A percentile compares a stretch with the other conserved stretches of the same genome.
phyloP scores from a whole-genome alignment of 192 early-diverging fungal species.

The Pilaira anomala region DNA sequence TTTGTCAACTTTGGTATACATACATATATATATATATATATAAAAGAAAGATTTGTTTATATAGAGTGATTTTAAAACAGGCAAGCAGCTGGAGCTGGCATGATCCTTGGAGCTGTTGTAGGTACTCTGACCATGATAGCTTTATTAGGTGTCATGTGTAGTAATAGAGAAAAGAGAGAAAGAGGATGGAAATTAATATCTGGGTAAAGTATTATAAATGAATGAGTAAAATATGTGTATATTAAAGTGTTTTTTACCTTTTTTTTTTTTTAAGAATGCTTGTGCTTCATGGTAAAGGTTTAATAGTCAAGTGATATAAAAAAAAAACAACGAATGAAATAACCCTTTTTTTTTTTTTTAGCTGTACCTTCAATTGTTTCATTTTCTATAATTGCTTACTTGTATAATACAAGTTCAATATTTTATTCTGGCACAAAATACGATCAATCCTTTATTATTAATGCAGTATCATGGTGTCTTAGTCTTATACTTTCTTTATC shows the following conservation, averaged over 20 bases:
- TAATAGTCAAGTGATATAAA: too few species aligned
- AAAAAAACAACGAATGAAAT: neutral
- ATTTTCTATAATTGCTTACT: conserved; percentile 22
- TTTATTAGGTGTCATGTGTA: conserved; percentile 23
- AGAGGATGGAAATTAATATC: conserved; percentile 29
- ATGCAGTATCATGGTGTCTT: conserved; percentile 21
- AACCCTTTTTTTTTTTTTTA: conserved; percentile 7
- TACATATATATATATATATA: too few species aligned
- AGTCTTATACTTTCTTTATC: conserved; percentile 16
- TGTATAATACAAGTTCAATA: conserved; percentile 18
- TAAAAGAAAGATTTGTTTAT: too few species aligned
- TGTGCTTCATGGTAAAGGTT: conserved; percentile 19
- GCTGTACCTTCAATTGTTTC: conserved; percentile 22
- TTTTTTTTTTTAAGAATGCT: conserved; percentile 12
- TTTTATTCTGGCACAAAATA: conserved; percentile 23
- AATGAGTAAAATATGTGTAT: neutral
- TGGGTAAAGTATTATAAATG: conserved; percentile 10
- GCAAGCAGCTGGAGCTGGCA: conserved; percentile 23
- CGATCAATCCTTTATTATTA: conserved; percentile 23
- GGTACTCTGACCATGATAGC: conserved; percentile 21
- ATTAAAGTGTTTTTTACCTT: conserved; percentile 5
- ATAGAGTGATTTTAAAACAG: neutral
- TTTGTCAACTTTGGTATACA: conserved; percentile 30
- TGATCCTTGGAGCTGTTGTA: conserved; percentile 25
- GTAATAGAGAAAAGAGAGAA: conserved; percentile 23